A percentile compares a stretch with the other conserved stretches of the same genome.
phyloP scores from a whole-genome alignment of 495 filamentous ascomycete genomes.

The Evernia prunastri region DNA sequence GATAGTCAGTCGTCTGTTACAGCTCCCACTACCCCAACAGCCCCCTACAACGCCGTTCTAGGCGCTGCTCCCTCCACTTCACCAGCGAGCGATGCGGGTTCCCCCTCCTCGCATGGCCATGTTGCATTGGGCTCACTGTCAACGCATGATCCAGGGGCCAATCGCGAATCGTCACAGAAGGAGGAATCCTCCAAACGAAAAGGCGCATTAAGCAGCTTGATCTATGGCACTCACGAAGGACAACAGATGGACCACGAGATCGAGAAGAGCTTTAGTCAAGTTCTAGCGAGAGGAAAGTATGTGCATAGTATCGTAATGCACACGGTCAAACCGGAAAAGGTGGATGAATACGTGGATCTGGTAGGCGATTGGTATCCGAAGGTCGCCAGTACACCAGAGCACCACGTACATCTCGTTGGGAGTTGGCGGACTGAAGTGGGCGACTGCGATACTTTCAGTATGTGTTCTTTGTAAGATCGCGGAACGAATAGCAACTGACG shows the following conservation, averaged over 20 bases:
- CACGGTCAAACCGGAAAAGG: conserved; percentile 89
- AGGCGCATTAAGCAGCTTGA: conserved; percentile 57
- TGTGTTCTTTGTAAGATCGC: conserved; percentile 21
- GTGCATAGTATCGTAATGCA: conserved; percentile 98
- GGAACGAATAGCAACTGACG: background rate
- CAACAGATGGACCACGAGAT: conserved; percentile 89
- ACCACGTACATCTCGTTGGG: conserved; percentile 91
- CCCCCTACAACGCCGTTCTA: conserved; percentile 18
- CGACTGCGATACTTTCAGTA: conserved; percentile 96
- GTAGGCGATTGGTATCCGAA: conserved; percentile 90
- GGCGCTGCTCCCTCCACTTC: conserved; percentile 47
- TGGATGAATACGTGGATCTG: conserved; percentile 87
- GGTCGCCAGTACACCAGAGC: conserved; percentile 72
- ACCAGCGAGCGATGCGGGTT: conserved; percentile 50
- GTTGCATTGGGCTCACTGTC: conserved; percentile 61
- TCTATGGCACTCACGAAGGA: conserved; percentile 94
- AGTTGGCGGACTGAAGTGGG: conserved; percentile 99
- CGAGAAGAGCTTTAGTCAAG: conserved; percentile 87
- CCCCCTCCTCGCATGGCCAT: conserved; percentile 32
- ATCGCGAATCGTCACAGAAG: conserved; percentile 35
- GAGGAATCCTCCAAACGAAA: conserved; percentile 38
- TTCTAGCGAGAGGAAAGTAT: conserved; percentile 93
- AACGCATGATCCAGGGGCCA: conserved; percentile 49
- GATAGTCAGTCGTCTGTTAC: conserved; percentile 61
- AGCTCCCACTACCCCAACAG: conserved; percentile 40